phyloP scores from a whole-genome alignment of 306 rosid species.

The Abrus pulchellus region DNA sequence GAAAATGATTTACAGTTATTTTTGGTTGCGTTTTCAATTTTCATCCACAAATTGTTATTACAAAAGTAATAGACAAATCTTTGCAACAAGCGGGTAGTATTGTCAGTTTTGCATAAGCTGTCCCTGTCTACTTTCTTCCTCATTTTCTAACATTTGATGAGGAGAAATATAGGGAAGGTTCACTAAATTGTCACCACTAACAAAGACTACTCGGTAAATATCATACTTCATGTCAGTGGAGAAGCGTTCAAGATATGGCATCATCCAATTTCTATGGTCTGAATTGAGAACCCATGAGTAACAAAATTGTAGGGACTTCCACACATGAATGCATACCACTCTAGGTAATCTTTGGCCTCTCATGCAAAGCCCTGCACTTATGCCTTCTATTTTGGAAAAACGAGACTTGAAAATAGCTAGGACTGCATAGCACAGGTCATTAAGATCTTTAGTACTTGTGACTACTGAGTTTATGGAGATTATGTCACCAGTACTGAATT shows the following conservation, averaged over 20 bases:
- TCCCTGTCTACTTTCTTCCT: constrained; percentile 47
- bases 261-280: constrained; percentile 56
- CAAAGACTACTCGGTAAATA: constrained; percentile 64
- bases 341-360: constrained; percentile 58
- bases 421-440: constrained; percentile 63
- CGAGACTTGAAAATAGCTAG: constrained; percentile 61
- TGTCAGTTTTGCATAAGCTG: constrained; percentile 46
- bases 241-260: constrained; percentile 66
- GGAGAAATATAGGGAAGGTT: constrained; percentile 47
- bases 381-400: constrained; percentile 60
- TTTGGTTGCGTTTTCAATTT: constrained; percentile 2
- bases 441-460: constrained; percentile 41
- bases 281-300: constrained; percentile 69
- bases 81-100: neutral
- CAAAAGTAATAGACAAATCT: neutral
- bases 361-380: constrained; percentile 64
- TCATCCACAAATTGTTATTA: constrained; percentile 1
- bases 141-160: constrained; percentile 50
- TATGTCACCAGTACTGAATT: constrained; percentile 62
- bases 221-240: constrained; percentile 68
- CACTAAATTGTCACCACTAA: constrained; percentile 50
- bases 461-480: constrained; percentile 53
- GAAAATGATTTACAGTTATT: neutral
- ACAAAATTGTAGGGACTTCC: constrained; percentile 69
- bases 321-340: constrained; percentile 61